Conservation (phyloP, 345 rosid genomes). For the Eucalyptus caleyi region DNA sequence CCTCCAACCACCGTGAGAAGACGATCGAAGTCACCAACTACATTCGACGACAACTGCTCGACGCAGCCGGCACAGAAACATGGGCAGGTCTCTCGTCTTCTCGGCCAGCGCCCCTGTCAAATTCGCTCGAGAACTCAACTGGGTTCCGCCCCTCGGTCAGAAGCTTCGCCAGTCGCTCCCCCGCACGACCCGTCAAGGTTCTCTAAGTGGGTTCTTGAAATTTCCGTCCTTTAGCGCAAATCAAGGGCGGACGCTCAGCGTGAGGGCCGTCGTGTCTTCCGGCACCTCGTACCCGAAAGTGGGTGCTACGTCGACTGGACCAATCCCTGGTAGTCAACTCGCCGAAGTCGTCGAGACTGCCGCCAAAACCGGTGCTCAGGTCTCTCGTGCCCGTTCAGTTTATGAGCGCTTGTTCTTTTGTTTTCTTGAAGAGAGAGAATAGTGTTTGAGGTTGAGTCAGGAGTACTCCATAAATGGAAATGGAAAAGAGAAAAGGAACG, state of each 20-base stretch:
- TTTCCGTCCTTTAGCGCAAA: neutral
- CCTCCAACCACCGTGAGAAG: neutral
- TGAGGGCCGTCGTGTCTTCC: conserved; percentile 38
- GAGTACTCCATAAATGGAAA: neutral
- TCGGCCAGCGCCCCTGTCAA: conserved; percentile 28
- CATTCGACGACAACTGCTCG: neutral
- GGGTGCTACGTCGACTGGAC: conserved; percentile 57
- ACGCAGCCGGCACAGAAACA: neutral
- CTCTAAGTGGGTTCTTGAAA: neutral
- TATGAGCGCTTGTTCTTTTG: neutral
- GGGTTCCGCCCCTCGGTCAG: neutral
- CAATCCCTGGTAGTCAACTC: conserved; percentile 53
- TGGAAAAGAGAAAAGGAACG: neutral
- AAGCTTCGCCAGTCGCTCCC: neutral
- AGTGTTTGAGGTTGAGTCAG: neutral
- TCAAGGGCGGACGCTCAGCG: neutral
- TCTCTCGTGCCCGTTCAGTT: neutral
- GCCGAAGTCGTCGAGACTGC: conserved; percentile 74
- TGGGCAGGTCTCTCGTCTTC: conserved; percentile 41
- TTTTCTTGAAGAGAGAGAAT: neutral
- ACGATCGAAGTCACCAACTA: neutral
- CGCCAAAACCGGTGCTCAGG: conserved; percentile 88
- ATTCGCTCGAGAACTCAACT: conserved; percentile 1
- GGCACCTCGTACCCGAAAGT: conserved; percentile 31
- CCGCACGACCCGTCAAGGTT: neutral